A percentile compares a stretch with the other conserved stretches of the same genome.
phyloP scores from a whole-genome alignment of 2,329 filamentous ascomycete species.

The Diaporthe ampelina region DNA sequence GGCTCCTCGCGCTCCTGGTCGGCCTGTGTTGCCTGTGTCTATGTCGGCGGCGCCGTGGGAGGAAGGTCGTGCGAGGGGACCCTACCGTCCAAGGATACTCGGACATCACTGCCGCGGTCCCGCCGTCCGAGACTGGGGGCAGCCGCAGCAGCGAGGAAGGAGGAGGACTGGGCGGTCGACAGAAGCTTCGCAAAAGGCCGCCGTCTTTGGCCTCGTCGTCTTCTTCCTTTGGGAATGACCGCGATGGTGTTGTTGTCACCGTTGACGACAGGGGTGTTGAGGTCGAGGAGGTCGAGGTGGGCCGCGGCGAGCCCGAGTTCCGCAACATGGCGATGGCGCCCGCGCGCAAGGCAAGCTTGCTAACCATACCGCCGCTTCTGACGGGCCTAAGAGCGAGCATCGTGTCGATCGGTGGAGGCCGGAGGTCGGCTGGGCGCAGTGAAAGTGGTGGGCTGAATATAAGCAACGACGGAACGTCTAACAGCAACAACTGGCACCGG shows the following conservation, averaged over 20 bases:
- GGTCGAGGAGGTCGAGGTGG: conserved; percentile 24
- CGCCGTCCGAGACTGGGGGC: conserved; percentile 15
- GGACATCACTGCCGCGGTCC: neutral
- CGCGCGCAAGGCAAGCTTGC: conserved; percentile 32
- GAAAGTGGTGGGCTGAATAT: conserved; percentile 6
- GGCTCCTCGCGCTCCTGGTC: conserved; percentile 61
- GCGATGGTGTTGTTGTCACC: neutral
- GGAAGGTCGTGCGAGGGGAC: conserved; percentile 3
- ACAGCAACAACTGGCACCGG: conserved; percentile 41
- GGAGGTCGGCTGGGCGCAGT: neutral
- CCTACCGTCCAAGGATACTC: neutral
- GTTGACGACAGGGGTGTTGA: conserved; percentile 7
- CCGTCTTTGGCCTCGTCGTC: neutral
- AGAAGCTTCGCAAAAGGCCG: conserved; percentile 35
- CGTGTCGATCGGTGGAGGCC: conserved; percentile 22
- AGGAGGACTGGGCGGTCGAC: neutral
- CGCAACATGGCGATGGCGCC: conserved; percentile 39
- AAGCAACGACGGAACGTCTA: neutral
- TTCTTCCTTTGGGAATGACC: neutral
- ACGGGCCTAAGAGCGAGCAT: conserved; percentile 27
- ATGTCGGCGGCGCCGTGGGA: conserved; percentile 39
- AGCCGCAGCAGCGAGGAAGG: conserved; percentile 32
- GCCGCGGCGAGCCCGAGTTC: conserved; percentile 40
- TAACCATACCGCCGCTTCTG: conserved; percentile 47
- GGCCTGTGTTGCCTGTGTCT: conserved; percentile 52